phyloP scores from a whole-genome alignment of 2,329 filamentous ascomycete genomes.

The Ophiostoma piceae region DNA sequence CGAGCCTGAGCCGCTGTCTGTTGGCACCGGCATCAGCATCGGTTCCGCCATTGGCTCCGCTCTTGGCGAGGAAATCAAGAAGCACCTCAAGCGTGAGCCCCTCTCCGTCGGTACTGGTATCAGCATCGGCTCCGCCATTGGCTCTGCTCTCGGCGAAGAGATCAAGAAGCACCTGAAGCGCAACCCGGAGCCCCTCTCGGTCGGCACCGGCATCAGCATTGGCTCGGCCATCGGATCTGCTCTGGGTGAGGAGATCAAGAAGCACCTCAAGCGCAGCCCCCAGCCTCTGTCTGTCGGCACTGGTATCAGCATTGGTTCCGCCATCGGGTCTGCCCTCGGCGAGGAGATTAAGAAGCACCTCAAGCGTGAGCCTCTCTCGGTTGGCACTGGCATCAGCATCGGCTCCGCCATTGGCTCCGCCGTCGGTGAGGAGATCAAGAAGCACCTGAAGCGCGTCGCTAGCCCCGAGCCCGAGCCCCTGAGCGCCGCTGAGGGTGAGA shows the following conservation, averaged over 20 bases:
- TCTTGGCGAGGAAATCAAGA: neutral
- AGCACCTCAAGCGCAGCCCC: neutral
- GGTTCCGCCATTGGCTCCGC: neutral
- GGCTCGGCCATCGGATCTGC: neutral
- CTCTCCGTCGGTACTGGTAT: neutral
- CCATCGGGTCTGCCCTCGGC: no score
- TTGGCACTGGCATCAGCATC: neutral
- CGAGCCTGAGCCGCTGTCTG: neutral
- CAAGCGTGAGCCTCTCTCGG: no score
- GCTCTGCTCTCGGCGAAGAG: neutral
- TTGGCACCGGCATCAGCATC: neutral
- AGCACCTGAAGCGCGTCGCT: neutral
- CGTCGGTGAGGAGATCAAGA: neutral
- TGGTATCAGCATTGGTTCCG: no score
- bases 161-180: neutral
- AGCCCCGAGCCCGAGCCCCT: neutral
- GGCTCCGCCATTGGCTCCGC: neutral
- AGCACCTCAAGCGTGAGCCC: slow-evolving; percentile 2
- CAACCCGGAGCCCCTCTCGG: no score
- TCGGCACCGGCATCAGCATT: neutral
- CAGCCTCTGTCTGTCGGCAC: neutral
- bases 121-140: neutral
- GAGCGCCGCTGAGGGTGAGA: neutral
- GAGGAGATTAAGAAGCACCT: no score
- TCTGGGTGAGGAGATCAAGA: no score